These are phyloP conservation scores for Takakia lepidozioides DNA, from an alignment of 225 moss, liverwort and hornwort species.

Conservation along the genomic window DNA sequence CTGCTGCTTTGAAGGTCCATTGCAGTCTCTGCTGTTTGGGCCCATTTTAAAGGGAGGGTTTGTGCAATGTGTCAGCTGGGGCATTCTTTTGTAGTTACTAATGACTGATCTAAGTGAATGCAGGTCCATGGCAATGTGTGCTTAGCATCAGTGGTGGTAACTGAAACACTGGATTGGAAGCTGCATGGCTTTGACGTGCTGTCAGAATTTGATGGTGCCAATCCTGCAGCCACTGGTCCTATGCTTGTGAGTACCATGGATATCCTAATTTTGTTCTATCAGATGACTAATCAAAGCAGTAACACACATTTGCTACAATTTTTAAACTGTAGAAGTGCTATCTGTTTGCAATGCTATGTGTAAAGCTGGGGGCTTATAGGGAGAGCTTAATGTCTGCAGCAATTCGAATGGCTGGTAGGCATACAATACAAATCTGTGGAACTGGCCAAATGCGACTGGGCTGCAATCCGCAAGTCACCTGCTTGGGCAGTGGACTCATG, in stretches of 20 bases:
- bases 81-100: too few relatives aligned
- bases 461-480: conserved; percentile 78
- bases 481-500: conserved; percentile 95
- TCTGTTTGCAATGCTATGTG: too few relatives aligned
- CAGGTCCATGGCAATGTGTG: conserved; percentile 98
- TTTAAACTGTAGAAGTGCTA: too few relatives aligned
- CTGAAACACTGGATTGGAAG: conserved; percentile 88
- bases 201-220: conserved; percentile 91
- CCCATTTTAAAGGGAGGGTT: conserved; percentile 1
- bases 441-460: conserved; percentile 89
- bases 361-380: too few relatives aligned
- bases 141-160: conserved; percentile 84
- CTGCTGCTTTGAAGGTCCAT: not conserved
- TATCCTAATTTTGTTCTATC: too few relatives aligned
- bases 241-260: conserved; percentile 61
- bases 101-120: conserved; percentile 2
- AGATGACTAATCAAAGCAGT: too few relatives aligned
- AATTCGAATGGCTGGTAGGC: conserved; percentile 81
- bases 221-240: conserved; percentile 72
- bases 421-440: conserved; percentile 84
- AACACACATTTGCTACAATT: too few relatives aligned
- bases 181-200: conserved; percentile 87
- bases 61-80: not conserved
- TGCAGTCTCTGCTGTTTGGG: conserved; percentile 5
- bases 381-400: conserved; percentile 72